Evolutionary conservation across 2,329 filamentous ascomycete species (phyloP).

Genomic region (Trichophyton mentagrophytes): DNA sequence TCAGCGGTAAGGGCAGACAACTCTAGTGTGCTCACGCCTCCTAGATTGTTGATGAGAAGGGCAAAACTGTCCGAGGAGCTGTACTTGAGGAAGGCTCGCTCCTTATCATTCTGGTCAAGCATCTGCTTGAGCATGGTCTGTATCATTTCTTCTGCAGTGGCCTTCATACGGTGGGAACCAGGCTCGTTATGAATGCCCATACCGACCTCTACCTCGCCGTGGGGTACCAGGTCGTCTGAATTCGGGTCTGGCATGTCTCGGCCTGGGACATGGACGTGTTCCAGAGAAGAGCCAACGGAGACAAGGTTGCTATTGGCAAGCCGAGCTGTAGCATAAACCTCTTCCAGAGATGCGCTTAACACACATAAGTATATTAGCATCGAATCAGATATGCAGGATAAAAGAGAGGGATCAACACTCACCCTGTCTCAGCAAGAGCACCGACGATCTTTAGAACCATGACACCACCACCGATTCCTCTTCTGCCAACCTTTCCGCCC

Average conservation of each 20-base stretch:
- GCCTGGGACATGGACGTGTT: slow-evolving; percentile 88
- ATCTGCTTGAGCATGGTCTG: slow-evolving; percentile 54
- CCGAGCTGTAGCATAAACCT: slow-evolving; percentile 61
- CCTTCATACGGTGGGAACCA: slow-evolving; percentile 40
- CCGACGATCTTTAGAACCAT: slow-evolving; percentile 84
- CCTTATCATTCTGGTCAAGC: slow-evolving; percentile 48
- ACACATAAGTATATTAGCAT: background rate
- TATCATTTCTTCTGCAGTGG: slow-evolving; percentile 39
- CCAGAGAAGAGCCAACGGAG: slow-evolving; percentile 71
- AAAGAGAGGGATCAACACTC: slow-evolving; percentile 15
- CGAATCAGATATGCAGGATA: background rate
- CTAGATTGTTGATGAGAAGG: slow-evolving; percentile 56
- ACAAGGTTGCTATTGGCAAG: slow-evolving; percentile 63
- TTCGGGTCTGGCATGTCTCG: slow-evolving; percentile 44
- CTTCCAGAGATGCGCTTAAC: slow-evolving; percentile 43
- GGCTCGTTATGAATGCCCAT: slow-evolving; percentile 63
- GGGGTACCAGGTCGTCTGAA: slow-evolving; percentile 40
- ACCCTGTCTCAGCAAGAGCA: slow-evolving; percentile 63
- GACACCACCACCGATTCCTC: slow-evolving; percentile 84
- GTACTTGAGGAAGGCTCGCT: slow-evolving; percentile 50
- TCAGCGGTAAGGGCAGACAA: slow-evolving; percentile 56
- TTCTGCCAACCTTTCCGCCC: slow-evolving; percentile 80
- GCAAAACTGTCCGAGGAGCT: slow-evolving; percentile 48
- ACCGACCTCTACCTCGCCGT: slow-evolving; percentile 52
- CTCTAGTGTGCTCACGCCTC: slow-evolving; percentile 55